Evolutionary conservation across 169 alveolate genomes (phyloP).

Genomic region (Plasmodium knowlesi): DNA sequence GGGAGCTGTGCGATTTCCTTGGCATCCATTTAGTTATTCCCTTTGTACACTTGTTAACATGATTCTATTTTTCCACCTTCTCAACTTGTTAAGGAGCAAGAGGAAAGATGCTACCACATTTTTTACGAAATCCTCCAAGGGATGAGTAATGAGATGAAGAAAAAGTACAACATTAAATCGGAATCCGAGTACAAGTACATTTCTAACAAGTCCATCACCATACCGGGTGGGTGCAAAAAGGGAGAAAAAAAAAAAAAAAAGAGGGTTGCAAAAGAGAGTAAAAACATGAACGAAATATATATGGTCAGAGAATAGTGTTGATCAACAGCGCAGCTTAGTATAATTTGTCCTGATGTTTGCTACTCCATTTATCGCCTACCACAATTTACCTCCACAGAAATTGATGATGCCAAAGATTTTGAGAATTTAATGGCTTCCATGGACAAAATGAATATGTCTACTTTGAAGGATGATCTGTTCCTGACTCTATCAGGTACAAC

Average conservation of each 20-base stretch:
- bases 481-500: slow-evolving; percentile 46
- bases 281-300: neutral
- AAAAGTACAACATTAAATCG: slow-evolving; percentile 41
- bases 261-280: neutral
- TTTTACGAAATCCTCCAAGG: slow-evolving; percentile 79
- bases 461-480: slow-evolving; percentile 46
- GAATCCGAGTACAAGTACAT: slow-evolving; percentile 52
- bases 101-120: slow-evolving; percentile 81
- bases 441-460: slow-evolving; percentile 61
- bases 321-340: neutral
- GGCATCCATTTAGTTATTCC: neutral
- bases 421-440: slow-evolving; percentile 19
- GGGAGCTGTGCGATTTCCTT: neutral
- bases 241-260: neutral
- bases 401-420: slow-evolving; percentile 54
- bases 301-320: neutral
- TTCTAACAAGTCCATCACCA: slow-evolving; percentile 24
- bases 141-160: slow-evolving; percentile 47
- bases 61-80: neutral
- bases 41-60: neutral
- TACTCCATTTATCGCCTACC: neutral
- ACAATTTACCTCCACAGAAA: slow-evolving; percentile 11
- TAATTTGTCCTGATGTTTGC: neutral
- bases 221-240: slow-evolving; percentile 29
- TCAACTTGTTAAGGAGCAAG: slow-evolving; percentile 47